Evolutionary conservation across 805 yeast genomes (phyloP), one percentile per base, ranked within the genome.

Genomic region (Metschnikowia shivogae): DNA sequence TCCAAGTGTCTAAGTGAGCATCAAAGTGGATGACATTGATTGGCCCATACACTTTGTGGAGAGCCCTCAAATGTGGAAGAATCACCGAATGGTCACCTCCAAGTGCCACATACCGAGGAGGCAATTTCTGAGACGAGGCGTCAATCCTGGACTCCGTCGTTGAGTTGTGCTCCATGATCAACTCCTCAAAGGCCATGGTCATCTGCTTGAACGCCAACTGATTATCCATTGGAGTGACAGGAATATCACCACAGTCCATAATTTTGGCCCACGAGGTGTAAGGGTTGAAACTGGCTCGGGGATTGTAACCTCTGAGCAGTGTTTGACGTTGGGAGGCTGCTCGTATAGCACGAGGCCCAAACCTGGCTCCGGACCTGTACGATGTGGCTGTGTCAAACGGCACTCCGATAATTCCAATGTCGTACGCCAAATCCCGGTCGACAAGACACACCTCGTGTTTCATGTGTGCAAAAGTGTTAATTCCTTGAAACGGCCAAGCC

Each of bases 51-150:
- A 76, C 56, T 42, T 77, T 67, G 48, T 77, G 61, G 45, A 84
- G 69, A 0, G 87, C 83, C 53, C 95, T 72, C 47, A 86, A 63
- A 50, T 84, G 87, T 2, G 92, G 89, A 42, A 86, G 69, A 34
- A 84, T 72, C 28, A 87, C 77, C 2, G 89, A 81, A 62, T 87
- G 95, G 59, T 87, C 95, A 35, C 95, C 95, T 9, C 95, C 95
- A 24, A 87, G 68, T 0, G 87, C 82, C 14, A 86, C 77, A 34
- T 81, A 72, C 47, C 86, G 70, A 17, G 93, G 90, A 2, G 47
- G 49, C 34, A 37, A 20, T 12, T n/a, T 37, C 43, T n/a, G 17
- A 7, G 80, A 76, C 4, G 35, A 34, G 12, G 36, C 13, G 4
- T 14, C 42, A 5, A 14, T 11, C 7, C 44, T 9, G 27, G 48